Evolutionary conservation across 805 yeast genomes (phyloP).

Genomic region (Cyberlindnera mrakii): DNA sequence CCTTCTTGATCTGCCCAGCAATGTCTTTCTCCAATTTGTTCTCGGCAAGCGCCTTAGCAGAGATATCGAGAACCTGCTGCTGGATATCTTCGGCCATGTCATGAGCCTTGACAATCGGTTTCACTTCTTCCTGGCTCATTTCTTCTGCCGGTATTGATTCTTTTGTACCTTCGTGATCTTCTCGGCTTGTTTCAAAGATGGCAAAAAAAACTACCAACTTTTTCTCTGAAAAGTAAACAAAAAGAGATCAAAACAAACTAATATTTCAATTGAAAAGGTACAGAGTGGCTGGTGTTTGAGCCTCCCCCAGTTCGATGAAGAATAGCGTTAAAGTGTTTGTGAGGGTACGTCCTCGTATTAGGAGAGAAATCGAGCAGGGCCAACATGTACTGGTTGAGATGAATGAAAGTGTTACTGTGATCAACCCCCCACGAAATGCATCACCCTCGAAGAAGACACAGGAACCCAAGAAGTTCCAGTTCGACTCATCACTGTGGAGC

Average conservation of each 20-base stretch:
- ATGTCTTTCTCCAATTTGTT: constrained; percentile 51
- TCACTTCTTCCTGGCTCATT: too few relatives aligned
- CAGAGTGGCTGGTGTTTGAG: too few relatives aligned
- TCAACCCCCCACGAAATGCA: constrained; percentile 6
- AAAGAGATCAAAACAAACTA: too few relatives aligned
- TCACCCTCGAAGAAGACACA: constrained; percentile 10
- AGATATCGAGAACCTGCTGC: constrained; percentile 39
- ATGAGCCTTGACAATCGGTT: constrained; percentile 21
- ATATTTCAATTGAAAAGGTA: too few relatives aligned
- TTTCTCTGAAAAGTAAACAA: too few relatives aligned
- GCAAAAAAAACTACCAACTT: too few relatives aligned
- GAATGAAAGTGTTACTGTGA: constrained; percentile 11
- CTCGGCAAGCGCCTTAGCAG: constrained; percentile 37
- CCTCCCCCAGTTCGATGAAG: background rate
- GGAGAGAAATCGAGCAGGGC: constrained; percentile 14
- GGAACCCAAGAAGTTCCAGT: constrained; percentile 33
- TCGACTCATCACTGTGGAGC: constrained; percentile 51
- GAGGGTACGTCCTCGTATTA: constrained; percentile 41
- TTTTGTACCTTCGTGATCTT: background rate
- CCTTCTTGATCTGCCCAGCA: constrained; percentile 59
- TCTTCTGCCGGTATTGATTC: constrained; percentile 4
- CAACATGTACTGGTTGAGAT: constrained; percentile 16
- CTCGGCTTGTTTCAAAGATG: too few relatives aligned
- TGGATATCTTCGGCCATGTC: constrained; percentile 43
- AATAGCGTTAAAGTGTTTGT: constrained; percentile 42